A percentile compares a stretch with the other conserved stretches of the same genome.
These are phyloP conservation scores for Trichoderma gracile DNA, from an alignment of 2,329 filamentous ascomycete genomes.

Conservation along the genomic window DNA sequence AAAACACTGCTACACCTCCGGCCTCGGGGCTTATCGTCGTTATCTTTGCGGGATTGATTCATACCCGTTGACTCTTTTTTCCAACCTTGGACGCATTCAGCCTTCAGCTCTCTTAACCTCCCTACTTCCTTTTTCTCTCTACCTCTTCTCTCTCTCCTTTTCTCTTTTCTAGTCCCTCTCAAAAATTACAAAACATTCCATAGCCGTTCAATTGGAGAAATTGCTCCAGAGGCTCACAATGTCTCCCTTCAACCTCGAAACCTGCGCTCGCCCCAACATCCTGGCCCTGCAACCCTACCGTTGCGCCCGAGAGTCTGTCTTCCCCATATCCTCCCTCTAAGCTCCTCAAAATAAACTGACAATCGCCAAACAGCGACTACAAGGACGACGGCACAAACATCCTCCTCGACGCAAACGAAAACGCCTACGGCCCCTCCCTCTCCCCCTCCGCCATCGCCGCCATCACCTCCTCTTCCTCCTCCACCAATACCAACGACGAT, in stretches of 20 bases:
- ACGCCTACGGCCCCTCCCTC: constrained; percentile 86
- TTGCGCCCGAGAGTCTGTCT: constrained; percentile 74
- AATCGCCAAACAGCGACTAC: constrained; percentile 70
- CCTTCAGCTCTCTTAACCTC: neutral
- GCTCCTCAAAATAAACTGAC: neutral
- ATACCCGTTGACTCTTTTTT: constrained; percentile 9
- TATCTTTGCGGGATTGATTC: neutral
- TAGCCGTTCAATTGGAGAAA: neutral
- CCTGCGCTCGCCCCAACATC: constrained; percentile 76
- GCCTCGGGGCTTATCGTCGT: constrained; percentile 25
- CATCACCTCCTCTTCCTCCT: constrained; percentile 43
- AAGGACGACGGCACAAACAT: constrained; percentile 97
- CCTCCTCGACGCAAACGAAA: constrained; percentile 96
- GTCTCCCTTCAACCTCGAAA: constrained; percentile 70
- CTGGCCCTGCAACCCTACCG: constrained; percentile 75
- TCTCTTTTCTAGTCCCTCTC: too few species aligned
- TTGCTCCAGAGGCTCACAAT: constrained; percentile 37
- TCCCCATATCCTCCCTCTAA: neutral
- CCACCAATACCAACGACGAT: constrained; percentile 38
- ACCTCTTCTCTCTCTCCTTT: neutral
- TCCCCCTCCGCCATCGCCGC: constrained; percentile 46
- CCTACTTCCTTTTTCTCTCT: neutral
- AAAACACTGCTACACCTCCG: constrained; percentile 13
- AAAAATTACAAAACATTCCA: too few species aligned
- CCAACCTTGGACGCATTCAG: constrained; percentile 10